Percentiles rank a stretch among this genome's conserved stretches.
These are phyloP conservation scores for Xylariaceae sp. DNA, from an alignment of 2,329 filamentous ascomycete genomes.

Conservation along the genomic window DNA sequence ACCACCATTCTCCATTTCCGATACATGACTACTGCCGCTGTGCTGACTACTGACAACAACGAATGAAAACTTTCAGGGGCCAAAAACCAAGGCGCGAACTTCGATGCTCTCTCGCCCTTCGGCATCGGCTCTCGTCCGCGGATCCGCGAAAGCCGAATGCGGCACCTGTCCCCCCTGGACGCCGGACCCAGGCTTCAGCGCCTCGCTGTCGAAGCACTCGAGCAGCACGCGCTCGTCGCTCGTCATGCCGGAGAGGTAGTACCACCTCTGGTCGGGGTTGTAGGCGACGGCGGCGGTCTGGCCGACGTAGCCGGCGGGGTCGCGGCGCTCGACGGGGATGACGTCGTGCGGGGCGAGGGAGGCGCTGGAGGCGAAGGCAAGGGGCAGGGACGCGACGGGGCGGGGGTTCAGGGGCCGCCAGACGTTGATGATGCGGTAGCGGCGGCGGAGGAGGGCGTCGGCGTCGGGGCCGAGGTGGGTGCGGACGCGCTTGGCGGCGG, in stretches of 20 bases:
- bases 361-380: slow-evolving; percentile 64
- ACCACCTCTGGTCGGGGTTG: slow-evolving; percentile 64
- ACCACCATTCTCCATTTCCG: no score
- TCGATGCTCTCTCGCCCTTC: slow-evolving; percentile 83
- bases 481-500: slow-evolving; percentile 63
- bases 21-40: no score
- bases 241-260: slow-evolving; percentile 76
- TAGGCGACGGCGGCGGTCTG: slow-evolving; percentile 68
- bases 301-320: slow-evolving; percentile 62
- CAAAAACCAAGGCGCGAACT: slow-evolving; percentile 78
- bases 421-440: slow-evolving; percentile 83
- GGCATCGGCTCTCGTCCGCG: slow-evolving; percentile 64
- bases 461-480: slow-evolving; percentile 57
- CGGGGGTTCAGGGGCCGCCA: slow-evolving; percentile 64
- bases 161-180: slow-evolving; percentile 56
- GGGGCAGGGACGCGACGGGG: slow-evolving; percentile 61
- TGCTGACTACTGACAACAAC: no score
- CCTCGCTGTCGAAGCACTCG: slow-evolving; percentile 72
- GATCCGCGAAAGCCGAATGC: slow-evolving; percentile 77
- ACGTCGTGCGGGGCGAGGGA: slow-evolving; percentile 60
- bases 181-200: slow-evolving; percentile 40
- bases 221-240: slow-evolving; percentile 68
- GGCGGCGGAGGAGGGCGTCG: slow-evolving; percentile 61
- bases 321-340: slow-evolving; percentile 69
- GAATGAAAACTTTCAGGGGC: no score